Percentiles rank a stretch among this genome's conserved stretches.
These are phyloP conservation scores for Elongisporangium prolatum DNA, from an alignment of 352 stramenopile genomes.

Conservation along the genomic window DNA sequence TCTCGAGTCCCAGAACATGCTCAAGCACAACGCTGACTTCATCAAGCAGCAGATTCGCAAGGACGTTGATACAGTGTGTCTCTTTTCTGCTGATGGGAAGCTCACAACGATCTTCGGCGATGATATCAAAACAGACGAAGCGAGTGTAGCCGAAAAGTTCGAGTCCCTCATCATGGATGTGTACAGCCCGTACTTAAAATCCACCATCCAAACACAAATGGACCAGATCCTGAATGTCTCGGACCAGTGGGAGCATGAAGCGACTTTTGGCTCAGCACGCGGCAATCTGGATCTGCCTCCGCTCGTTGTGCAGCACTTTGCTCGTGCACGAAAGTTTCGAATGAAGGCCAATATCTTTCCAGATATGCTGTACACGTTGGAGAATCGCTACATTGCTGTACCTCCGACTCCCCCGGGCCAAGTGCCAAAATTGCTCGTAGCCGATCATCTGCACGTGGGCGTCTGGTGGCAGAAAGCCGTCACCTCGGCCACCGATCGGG, in stretches of 20 bases:
- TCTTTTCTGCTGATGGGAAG: constrained; percentile 56
- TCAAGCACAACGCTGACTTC: constrained; percentile 64
- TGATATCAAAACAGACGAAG: constrained; percentile 40
- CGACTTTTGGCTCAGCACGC: constrained; percentile 12
- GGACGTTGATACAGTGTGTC: constrained; percentile 66
- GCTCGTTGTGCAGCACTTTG: constrained; percentile 31
- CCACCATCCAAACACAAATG: constrained; percentile 56
- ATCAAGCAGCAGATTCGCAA: constrained; percentile 70
- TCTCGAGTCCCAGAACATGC: constrained; percentile 10
- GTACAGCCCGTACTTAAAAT: constrained; percentile 45
- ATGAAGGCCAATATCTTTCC: constrained; percentile 63
- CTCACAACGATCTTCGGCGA: constrained; percentile 72
- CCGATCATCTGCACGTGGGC: constrained; percentile 39
- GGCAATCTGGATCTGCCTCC: neutral
- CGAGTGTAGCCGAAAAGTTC: constrained; percentile 52
- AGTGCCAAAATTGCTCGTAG: constrained; percentile 43
- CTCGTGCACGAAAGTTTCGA: constrained; percentile 50
- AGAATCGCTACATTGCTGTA: constrained; percentile 36
- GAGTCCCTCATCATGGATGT: constrained; percentile 55
- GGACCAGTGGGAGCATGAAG: constrained; percentile 60
- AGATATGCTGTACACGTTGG: constrained; percentile 37
- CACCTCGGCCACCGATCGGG: constrained; percentile 39
- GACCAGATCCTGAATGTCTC: constrained; percentile 41
- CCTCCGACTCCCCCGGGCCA: constrained; percentile 29
- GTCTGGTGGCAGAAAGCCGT: constrained; percentile 71